Evolutionary conservation across 306 rosid species (phyloP).

Genomic region (Potentilla sterilis): DNA sequence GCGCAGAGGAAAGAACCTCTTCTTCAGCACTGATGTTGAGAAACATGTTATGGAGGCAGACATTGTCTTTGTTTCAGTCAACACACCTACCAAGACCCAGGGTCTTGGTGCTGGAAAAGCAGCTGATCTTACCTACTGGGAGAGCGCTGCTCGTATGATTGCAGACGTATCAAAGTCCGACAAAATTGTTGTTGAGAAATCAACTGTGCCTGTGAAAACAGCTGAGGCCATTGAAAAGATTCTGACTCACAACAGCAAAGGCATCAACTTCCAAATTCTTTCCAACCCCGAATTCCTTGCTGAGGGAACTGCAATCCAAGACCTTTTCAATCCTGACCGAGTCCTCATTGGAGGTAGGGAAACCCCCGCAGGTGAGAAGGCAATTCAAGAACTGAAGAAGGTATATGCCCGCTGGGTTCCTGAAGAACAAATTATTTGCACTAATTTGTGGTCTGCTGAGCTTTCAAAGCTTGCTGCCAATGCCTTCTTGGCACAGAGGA

Average conservation of each 20-base stretch:
- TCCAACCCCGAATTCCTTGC: slow-evolving; percentile 95
- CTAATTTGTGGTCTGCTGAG: slow-evolving; percentile 96
- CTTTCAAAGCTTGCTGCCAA: slow-evolving; percentile 95
- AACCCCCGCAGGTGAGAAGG: slow-evolving; percentile 79
- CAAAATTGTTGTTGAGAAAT: slow-evolving; percentile 87
- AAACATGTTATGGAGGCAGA: slow-evolving; percentile 79
- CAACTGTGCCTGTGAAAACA: slow-evolving; percentile 91
- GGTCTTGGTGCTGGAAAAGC: slow-evolving; percentile 98
- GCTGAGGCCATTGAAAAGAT: slow-evolving; percentile 95
- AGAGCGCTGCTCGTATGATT: slow-evolving; percentile 93
- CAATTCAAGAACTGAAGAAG: slow-evolving; percentile 55
- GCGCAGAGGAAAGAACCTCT: slow-evolving; percentile 37
- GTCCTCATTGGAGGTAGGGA: slow-evolving; percentile 97
- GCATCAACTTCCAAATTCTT: slow-evolving; percentile 80
- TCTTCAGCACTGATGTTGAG: slow-evolving; percentile 60
- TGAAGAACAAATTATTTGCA: slow-evolving; percentile 59
- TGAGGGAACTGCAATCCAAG: slow-evolving; percentile 84
- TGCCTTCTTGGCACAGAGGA: slow-evolving; percentile 90
- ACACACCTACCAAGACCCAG: slow-evolving; percentile 87
- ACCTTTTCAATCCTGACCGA: slow-evolving; percentile 63
- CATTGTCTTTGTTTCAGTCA: slow-evolving; percentile 85
- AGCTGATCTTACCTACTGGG: slow-evolving; percentile 93
- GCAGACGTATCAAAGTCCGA: slow-evolving; percentile 86
- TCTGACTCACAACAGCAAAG: slow-evolving; percentile 79
- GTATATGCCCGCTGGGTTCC: slow-evolving; percentile 95